A percentile compares a stretch with the other conserved stretches of the same genome.
phyloP scores from a whole-genome alignment of 495 filamentous ascomycete species.

The Xylaria intraflava region DNA sequence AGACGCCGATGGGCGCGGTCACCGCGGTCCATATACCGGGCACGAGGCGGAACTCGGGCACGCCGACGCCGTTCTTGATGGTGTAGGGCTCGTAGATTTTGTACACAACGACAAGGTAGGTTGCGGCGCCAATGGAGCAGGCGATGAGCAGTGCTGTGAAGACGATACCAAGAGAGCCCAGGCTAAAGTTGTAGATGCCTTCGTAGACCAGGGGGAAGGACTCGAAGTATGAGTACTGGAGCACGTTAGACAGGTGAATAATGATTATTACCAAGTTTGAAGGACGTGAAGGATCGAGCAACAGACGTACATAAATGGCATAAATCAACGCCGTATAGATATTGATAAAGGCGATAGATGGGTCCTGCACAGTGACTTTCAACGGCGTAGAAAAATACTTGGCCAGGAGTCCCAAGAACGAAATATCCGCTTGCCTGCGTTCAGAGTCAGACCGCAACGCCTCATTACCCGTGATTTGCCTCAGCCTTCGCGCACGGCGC shows the following conservation, averaged over 20 bases:
- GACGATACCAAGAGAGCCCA: conserved; percentile 56
- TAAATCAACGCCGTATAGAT: conserved; percentile 57
- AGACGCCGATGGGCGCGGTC: conserved; percentile 52
- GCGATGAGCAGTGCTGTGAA: conserved; percentile 59
- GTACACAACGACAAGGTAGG: conserved; percentile 49
- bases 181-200: conserved; percentile 53
- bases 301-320: conserved; percentile 61
- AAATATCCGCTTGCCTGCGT: conserved; percentile 46
- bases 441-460: conserved; percentile 47
- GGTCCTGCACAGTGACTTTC: conserved; percentile 59
- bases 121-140: conserved; percentile 45
- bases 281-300: no score
- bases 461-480: conserved; percentile 38
- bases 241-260: no score
- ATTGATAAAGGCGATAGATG: conserved; percentile 56
- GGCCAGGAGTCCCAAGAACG: conserved; percentile 51
- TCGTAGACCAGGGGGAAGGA: conserved; percentile 68
- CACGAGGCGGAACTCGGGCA: conserved; percentile 47
- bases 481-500: conserved; percentile 36
- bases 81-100: conserved; percentile 42
- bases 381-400: no score
- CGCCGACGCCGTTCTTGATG: conserved; percentile 34
- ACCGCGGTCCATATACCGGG: conserved; percentile 51
- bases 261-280: no score
- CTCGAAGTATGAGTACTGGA: conserved; percentile 69